Evolutionary conservation across 176 grass and related monocot species (phyloP).

Genomic region (Eragrostis nindensis): DNA sequence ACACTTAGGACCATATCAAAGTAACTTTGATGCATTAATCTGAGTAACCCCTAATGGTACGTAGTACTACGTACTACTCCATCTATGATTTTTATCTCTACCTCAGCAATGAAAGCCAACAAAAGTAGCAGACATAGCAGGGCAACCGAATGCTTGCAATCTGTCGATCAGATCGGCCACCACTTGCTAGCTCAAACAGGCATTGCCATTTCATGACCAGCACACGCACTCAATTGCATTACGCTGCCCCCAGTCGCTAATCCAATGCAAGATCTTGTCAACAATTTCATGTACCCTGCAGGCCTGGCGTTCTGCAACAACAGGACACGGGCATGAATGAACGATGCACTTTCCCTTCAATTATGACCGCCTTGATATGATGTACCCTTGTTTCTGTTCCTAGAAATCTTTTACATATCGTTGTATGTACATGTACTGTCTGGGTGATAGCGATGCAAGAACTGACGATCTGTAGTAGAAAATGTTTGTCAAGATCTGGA

Average conservation of each 20-base stretch:
- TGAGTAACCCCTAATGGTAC: conserved; percentile 3
- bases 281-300: conserved; percentile 24
- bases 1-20: conserved; percentile 13
- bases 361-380: conserved; percentile 47
- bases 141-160: conserved; percentile 11
- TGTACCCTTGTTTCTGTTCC: conserved; percentile 29
- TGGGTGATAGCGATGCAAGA: conserved; percentile 46
- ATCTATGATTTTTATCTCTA: not conserved
- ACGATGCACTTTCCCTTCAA: conserved; percentile 37
- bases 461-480: conserved; percentile 33
- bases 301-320: conserved; percentile 36
- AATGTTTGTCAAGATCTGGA: not conserved
- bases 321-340: conserved; percentile 27
- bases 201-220: conserved; percentile 25
- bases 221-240: conserved; percentile 17
- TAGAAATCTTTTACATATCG: not conserved
- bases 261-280: conserved; percentile 38
- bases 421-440: not conserved
- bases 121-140: not conserved
- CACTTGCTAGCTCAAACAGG: not conserved
- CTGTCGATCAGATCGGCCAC: not conserved
- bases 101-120: conserved; percentile 24
- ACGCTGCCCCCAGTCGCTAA: conserved; percentile 1
- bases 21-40: not conserved
- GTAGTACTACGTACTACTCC: too few species aligned